Evolutionary conservation across 768 basidiomycete species (phyloP).

Genomic region (Termitomyces sp.): DNA sequence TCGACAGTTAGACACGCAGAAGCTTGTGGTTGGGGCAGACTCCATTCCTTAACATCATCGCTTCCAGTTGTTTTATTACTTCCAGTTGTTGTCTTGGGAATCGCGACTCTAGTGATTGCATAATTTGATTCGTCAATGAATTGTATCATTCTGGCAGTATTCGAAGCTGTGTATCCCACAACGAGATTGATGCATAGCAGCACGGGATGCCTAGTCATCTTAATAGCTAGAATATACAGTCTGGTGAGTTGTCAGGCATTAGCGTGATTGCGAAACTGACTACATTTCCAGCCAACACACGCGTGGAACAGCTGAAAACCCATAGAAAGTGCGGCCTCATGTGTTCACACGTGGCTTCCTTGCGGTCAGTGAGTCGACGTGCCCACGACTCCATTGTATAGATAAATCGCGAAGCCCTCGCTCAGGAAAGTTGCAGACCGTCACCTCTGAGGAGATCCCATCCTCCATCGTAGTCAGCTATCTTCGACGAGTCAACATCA

Average conservation of each 20-base stretch:
- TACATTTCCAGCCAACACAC: not conserved
- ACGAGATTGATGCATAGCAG: not conserved
- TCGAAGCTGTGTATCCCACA: not conserved
- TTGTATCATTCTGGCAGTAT: not conserved
- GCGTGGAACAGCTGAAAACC: not conserved
- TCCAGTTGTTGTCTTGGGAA: not conserved
- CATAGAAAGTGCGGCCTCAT: slow-evolving; percentile 2
- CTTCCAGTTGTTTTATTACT: not conserved
- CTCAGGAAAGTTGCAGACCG: not conserved
- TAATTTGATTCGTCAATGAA: not conserved
- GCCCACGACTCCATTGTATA: not conserved
- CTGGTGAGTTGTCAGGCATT: not conserved
- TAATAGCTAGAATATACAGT: not conserved
- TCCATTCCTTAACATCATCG: not conserved
- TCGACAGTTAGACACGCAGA: not conserved
- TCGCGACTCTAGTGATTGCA: not conserved
- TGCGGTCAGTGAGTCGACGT: not conserved
- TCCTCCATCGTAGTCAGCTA: not conserved
- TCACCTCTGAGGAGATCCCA: not conserved
- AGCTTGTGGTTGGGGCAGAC: not conserved
- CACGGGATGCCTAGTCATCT: not conserved
- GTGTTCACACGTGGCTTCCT: slow-evolving; percentile 6
- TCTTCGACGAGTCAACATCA: not conserved
- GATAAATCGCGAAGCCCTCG: not conserved
- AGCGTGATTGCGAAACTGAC: slow-evolving; percentile 3